phyloP scores from a whole-genome alignment of 306 rosid genomes.

The cucumber (Cucumis sativus) region DNA sequence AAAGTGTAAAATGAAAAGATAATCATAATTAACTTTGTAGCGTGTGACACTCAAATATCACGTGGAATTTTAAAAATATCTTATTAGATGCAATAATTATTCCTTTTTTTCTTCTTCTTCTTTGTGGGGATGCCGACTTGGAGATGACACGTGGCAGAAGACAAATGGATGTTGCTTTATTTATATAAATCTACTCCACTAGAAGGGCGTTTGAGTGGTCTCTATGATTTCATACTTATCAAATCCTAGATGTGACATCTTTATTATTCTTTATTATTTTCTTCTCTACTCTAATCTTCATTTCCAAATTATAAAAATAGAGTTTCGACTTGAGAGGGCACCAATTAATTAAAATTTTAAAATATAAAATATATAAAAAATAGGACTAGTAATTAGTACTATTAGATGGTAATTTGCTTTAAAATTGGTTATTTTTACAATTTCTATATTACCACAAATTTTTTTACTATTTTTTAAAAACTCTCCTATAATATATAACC shows the following conservation, averaged over 20 bases:
- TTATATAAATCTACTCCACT: neutral
- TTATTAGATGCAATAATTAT: neutral
- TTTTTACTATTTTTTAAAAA: too few species aligned
- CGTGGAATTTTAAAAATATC: constrained; percentile 3
- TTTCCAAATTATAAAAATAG: neutral
- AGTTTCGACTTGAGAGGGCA: neutral
- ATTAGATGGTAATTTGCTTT: too few species aligned
- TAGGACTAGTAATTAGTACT: too few species aligned
- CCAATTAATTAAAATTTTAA: too few species aligned
- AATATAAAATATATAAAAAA: too few species aligned
- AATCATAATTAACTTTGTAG: neutral
- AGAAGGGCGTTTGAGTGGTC: neutral
- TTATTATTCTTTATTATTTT: neutral
- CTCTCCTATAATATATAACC: too few species aligned
- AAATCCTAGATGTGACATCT: neutral
- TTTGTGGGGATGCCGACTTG: neutral
- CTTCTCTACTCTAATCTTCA: neutral
- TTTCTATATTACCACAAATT: too few species aligned
- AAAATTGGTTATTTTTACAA: too few species aligned
- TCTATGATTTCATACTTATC: neutral
- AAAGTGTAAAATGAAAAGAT: neutral
- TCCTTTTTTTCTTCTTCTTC: neutral
- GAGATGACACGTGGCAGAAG: neutral
- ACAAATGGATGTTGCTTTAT: neutral
- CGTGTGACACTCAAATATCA: neutral